These are phyloP conservation scores for Amanita pseudoporphyria DNA, from an alignment of 768 basidiomycete species.

Conservation along the genomic window DNA sequence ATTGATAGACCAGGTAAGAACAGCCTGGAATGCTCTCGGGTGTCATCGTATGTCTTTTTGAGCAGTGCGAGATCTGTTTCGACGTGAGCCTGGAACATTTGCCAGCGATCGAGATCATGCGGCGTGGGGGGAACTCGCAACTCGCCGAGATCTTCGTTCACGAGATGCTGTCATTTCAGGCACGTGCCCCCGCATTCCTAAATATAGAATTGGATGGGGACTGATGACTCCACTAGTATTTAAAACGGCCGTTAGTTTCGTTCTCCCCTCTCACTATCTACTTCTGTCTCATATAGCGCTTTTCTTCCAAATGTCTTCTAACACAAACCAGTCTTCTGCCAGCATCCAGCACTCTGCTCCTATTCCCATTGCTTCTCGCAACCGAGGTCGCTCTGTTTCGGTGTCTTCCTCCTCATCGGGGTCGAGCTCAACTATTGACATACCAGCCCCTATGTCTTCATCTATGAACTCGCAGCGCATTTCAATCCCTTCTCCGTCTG, in stretches of 20 bases:
- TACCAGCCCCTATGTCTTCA: constrained; percentile 42
- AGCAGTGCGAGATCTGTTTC: too few relatives aligned
- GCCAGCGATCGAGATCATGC: background rate
- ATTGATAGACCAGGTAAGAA: too few relatives aligned
- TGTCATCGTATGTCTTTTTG: background rate
- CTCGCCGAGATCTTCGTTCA: background rate
- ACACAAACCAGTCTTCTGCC: constrained; percentile 17
- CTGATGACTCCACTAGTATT: constrained; percentile 1
- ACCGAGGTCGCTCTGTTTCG: constrained; percentile 51
- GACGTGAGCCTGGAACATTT: background rate
- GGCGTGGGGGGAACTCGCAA: too few relatives aligned
- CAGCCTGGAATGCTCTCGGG: too few relatives aligned
- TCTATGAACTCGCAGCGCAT: constrained; percentile 31
- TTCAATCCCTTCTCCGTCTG: constrained; percentile 42
- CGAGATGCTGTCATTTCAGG: constrained; percentile 2
- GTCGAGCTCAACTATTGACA: constrained; percentile 43
- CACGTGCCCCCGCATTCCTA: constrained; percentile 6
- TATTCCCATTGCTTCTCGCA: constrained; percentile 42
- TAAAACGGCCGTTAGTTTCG: background rate
- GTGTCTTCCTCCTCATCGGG: constrained; percentile 51
- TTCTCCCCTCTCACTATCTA: background rate
- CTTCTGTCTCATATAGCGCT: background rate
- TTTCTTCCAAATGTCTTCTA: constrained; percentile 22
- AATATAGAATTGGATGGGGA: background rate
- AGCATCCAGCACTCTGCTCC: constrained; percentile 46